Base-by-base conservation (phyloP, 768 basidiomycete genomes). In the Amanita rubescens region DNA sequence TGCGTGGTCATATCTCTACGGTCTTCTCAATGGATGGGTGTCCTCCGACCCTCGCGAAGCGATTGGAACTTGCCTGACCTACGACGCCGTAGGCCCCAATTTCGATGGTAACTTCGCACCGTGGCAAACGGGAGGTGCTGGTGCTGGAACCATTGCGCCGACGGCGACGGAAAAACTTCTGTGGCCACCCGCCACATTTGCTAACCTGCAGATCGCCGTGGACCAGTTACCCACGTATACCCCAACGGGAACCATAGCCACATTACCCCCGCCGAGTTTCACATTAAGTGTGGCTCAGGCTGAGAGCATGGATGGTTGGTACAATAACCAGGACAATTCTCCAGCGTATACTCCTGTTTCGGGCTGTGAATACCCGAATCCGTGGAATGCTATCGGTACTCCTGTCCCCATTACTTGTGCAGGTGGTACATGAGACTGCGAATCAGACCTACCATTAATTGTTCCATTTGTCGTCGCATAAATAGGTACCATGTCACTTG, bases 81-180 rank as follows among this genome's bases (percentile, higher is more conserved):
- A 87, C 30, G 84, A 80, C 19, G 69, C 71, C 5, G 19, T 41
- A 17, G 39, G 39, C 39, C 17, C 39, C 11, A 12, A 11, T 35
- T 35, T 74, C 55, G 62, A 66, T 51, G 78, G 76, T 5, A 71
- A 73, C 2, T 80, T 84, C 58, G 57, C 76, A 25, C 55, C 84
- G 1, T 88, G 82, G 78, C 79, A 82, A 67, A 87, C 85, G 34
- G 90, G 89, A 35, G 88, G 84, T 35, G 61, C 75, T 70, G 61
- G 71, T 63, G 62, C 84, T 71, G 59, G 84, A 68, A 51, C 75
- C 69, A 51, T 77, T 67, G 54, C 77, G 76, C 61, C 72, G 62
- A 37, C 71, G 71, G 51, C 69, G 64, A 57, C 77, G 58, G 57
- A 63, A 2, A 61, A 64, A 14, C 75, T 70, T 56, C 66, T 75